A percentile compares a stretch with the other conserved stretches of the same genome.
phyloP scores from a whole-genome alignment of 148 eudicot species.

The Silene uniflora region DNA sequence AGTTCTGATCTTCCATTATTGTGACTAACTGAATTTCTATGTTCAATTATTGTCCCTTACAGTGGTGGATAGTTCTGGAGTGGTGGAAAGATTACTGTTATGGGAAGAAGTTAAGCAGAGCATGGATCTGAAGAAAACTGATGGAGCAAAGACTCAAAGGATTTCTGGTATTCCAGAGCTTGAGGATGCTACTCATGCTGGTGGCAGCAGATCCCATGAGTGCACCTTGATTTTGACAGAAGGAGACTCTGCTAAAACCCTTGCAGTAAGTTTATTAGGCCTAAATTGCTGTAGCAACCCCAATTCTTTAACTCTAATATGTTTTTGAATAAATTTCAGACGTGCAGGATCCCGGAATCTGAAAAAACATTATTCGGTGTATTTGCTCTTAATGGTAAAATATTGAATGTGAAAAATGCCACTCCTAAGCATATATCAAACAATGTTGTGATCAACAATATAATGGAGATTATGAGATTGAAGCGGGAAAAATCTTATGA shows the following conservation, averaged over 20 bases:
- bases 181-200: conserved; percentile 83
- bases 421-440: conserved; percentile 66
- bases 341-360: conserved; percentile 69
- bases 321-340: conserved; percentile 31
- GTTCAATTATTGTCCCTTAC: too few species aligned
- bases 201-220: conserved; percentile 54
- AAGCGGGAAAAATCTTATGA: conserved; percentile 75
- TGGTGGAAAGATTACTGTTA: conserved; percentile 56
- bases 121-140: conserved; percentile 85
- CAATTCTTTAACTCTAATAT: not conserved
- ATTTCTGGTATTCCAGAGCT: conserved; percentile 56
- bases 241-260: conserved; percentile 96
- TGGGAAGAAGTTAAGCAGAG: conserved; percentile 75
- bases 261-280: conserved; percentile 62
- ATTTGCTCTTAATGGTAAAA: conserved; percentile 85
- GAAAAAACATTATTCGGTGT: conserved; percentile 73
- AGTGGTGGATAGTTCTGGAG: conserved; percentile 53
- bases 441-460: conserved; percentile 65
- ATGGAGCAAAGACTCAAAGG: conserved; percentile 64
- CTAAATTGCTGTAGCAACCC: not conserved
- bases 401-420: conserved; percentile 98
- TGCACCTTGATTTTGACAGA: conserved; percentile 91
- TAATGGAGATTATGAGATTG: conserved; percentile 82
- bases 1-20: not conserved
- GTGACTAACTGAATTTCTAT: not conserved